These are phyloP conservation scores for Pseudogymnoascus sp. DNA, from an alignment of 2,329 filamentous ascomycete genomes.

Conservation along the genomic window DNA sequence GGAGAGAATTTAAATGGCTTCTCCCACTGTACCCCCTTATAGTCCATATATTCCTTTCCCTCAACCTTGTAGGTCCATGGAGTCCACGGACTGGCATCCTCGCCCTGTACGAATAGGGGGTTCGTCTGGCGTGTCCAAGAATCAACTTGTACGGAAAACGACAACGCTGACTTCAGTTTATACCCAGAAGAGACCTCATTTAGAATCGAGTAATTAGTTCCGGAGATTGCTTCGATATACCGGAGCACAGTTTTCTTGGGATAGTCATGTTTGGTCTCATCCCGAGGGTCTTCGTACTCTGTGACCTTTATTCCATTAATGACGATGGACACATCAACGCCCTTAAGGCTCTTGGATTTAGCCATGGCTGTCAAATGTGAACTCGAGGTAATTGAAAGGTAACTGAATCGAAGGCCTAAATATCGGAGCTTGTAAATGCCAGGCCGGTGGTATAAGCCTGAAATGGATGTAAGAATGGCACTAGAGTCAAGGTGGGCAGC, in stretches of 20 bases:
- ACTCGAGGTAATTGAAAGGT: neutral
- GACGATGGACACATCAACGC: neutral
- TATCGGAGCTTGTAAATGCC: neutral
- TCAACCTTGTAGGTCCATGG: too few species aligned
- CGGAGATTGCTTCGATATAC: neutral
- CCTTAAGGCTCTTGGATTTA: neutral
- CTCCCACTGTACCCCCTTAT: too few species aligned
- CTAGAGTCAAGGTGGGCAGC: neutral
- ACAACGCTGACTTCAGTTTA: neutral
- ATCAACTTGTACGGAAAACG: too few species aligned
- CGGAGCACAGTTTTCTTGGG: neutral
- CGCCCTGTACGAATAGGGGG: too few species aligned
- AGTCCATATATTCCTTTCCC: neutral
- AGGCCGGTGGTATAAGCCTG: neutral
- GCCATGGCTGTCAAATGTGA: neutral
- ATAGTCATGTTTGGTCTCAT: neutral
- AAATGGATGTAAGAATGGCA: neutral
- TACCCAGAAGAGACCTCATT: too few species aligned
- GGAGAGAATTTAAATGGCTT: neutral
- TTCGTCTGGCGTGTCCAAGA: too few species aligned
- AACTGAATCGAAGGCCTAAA: neutral
- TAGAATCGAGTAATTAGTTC: neutral
- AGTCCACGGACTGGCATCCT: too few species aligned
- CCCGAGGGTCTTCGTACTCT: neutral
- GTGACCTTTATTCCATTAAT: neutral